These are phyloP conservation scores for Paramecium octaurelia DNA, from an alignment of 73 alveolate genomes.

Conservation along the genomic window DNA sequence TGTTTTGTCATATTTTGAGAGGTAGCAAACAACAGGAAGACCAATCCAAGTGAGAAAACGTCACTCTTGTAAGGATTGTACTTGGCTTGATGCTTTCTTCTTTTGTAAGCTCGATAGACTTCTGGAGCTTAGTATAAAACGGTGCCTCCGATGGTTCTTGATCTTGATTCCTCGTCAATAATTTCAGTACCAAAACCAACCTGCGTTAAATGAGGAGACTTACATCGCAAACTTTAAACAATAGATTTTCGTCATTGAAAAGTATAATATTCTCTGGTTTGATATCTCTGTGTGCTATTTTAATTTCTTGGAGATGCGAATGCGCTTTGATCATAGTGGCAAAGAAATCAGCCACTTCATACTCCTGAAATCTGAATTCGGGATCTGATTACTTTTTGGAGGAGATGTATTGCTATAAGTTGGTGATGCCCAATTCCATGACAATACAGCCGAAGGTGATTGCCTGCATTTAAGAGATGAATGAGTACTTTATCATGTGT, in stretches of 20 bases:
- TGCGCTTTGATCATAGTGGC: neutral
- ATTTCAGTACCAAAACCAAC: constrained; percentile 28
- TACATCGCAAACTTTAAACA: constrained; percentile 38
- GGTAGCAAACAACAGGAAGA: neutral
- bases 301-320: neutral
- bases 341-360: constrained; percentile 43
- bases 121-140: constrained; percentile 20
- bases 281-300: constrained; percentile 37
- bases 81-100: neutral
- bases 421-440: constrained; percentile 34
- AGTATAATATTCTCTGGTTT: constrained; percentile 36
- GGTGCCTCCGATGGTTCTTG: constrained; percentile 31
- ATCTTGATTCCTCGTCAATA: neutral
- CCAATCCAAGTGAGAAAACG: constrained; percentile 30
- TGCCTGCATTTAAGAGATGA: neutral
- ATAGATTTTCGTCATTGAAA: neutral
- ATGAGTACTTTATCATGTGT: neutral
- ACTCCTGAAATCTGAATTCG: neutral
- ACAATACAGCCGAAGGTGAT: constrained; percentile 14
- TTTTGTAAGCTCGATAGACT: neutral
- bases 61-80: constrained; percentile 39
- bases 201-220: neutral
- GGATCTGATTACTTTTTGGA: neutral
- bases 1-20: neutral
- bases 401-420: neutral